Percentiles rank a stretch among this genome's conserved stretches.
These are phyloP conservation scores for Cystoderma amianthinum DNA, from an alignment of 768 basidiomycete species.

Conservation along the genomic window DNA sequence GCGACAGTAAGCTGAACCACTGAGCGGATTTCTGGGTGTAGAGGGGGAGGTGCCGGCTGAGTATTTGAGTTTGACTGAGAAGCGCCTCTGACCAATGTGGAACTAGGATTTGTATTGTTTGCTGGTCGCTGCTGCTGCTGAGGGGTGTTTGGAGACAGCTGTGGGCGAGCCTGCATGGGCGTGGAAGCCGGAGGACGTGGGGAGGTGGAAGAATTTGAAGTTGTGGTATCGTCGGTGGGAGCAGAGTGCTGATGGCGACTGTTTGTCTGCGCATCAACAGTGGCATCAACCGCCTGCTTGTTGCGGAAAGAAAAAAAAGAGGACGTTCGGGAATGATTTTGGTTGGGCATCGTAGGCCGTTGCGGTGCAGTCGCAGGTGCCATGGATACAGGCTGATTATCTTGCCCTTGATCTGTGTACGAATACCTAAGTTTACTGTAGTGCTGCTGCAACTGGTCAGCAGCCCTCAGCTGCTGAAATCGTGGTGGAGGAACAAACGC, in stretches of 20 bases:
- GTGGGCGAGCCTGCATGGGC: neutral
- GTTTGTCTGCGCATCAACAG: constrained; percentile 13
- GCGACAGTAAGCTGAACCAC: constrained; percentile 68
- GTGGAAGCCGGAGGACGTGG: neutral
- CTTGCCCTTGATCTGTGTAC: constrained; percentile 4
- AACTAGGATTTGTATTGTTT: neutral
- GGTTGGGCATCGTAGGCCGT: constrained; percentile 12
- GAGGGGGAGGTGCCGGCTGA: constrained; percentile 28
- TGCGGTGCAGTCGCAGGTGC: constrained; percentile 10
- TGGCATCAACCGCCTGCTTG: constrained; percentile 23
- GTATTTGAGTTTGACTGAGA: constrained; percentile 8
- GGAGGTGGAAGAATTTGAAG: constrained; percentile 3
- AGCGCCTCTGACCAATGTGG: neutral
- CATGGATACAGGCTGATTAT: constrained; percentile 10
- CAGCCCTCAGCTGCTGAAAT: constrained; percentile 13
- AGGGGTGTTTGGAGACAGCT: constrained; percentile 2
- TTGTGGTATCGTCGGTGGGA: constrained; percentile 12
- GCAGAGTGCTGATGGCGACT: constrained; percentile 5
- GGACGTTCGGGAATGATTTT: constrained; percentile 44
- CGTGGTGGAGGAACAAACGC: constrained; percentile 22
- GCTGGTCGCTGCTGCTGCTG: constrained; percentile 5
- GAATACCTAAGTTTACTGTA: constrained; percentile 12
- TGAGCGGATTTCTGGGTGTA: constrained; percentile 81
- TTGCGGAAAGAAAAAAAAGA: constrained; percentile 62
- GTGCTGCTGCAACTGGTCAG: constrained; percentile 9